Evolutionary conservation across 2,329 filamentous ascomycete genomes (phyloP), one percentile per base, ranked within the genome.

Genomic region (Xylariaceae sp.): DNA sequence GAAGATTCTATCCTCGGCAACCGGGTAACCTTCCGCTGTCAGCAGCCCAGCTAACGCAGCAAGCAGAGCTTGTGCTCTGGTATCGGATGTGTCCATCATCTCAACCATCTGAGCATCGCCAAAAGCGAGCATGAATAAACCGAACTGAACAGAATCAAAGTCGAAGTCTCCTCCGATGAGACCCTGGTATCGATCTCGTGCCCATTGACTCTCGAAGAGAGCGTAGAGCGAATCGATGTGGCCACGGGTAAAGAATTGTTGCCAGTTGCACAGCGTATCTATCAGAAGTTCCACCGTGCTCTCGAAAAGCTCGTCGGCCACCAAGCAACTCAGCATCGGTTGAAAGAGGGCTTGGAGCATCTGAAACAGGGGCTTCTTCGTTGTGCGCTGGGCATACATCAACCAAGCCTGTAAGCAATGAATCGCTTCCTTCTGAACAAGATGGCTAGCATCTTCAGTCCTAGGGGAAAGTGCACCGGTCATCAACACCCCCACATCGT

Each of bases 1-100:
- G 57, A 90, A 92, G 9, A 92, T 84, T 63, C 84, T 86, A 67
- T 94, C 88, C 57, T 93, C 89, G 3, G 82, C 82, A 1, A 87
- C 85, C 1, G 88, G 83, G 66, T 84, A 82, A 1, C 89, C 89
- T 10, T 84, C 78, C 10, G 85, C 82, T 17, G 80, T 80, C 23
- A 92, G 77, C 4, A 94, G 79, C 3, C 85, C 83, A 61, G 82
- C 84, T n/a, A 90, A 76, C 39, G 79, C 81, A 2, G 76, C 74
- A 11, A 90, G 73, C 53, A 88, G 77, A 35, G 76, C 75, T 57
- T 80, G 77, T 9, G 78, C 80, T 50, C 78, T 78, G n/a, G 75
- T 70, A 34, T 82, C 77, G 1, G 76, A 74, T 51, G 76, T 73
- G 60, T 82, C 76, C 68, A 86, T 83, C 11, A 90, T 74, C 51